Base-by-base conservation (phyloP, 345 rosid species). In the Linum usitatissimum region DNA sequence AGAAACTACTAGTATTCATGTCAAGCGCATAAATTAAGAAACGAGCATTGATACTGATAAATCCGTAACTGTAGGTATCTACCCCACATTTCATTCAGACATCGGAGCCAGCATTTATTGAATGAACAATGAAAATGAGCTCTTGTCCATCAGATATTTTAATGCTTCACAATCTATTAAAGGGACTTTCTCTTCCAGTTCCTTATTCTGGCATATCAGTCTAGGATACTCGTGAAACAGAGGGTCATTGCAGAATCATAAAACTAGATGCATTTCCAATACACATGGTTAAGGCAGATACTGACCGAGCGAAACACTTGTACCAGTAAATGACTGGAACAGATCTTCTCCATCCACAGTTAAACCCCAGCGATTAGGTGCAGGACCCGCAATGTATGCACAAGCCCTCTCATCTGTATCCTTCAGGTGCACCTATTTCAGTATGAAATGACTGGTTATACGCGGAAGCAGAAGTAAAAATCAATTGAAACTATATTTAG, bases 391-490 rank as follows among this genome's bases (percentile, higher is more conserved):
- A 73, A 94, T 88, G 75, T 94, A 94, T 51, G 97, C 99, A 70
- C 99, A 90, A 55, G 99, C 99, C 80, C 99, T 86, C 76, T 94
- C 99, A 72, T 94, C 99, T 4, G 97, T 94, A 71, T 94, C 99
- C 79, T 90, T 88, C 83, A 94, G 76, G 80, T 83, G 85, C 64
- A 90, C 97, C 99, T 93, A 78, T 63, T 57, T 69, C 71, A 55
- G 68, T 60, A 59, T 45, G 67, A 48, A 62, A 20, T 69, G 28
- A 23, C 28, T 23, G 28, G 28, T 23, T 23, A 23, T 23, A 23
- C 2, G 28, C 28, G 28, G 28, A 23, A 23, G 28, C 28, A 23
- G 28, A 23, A 23, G 28, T 23, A 23, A 23, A 23, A 23, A 23
- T 23, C 28, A 23, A 23, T 23, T 23, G 28, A 23, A 23, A 23